phyloP scores from a whole-genome alignment of 345 rosid genomes.

The Erucastrum elatum region DNA sequence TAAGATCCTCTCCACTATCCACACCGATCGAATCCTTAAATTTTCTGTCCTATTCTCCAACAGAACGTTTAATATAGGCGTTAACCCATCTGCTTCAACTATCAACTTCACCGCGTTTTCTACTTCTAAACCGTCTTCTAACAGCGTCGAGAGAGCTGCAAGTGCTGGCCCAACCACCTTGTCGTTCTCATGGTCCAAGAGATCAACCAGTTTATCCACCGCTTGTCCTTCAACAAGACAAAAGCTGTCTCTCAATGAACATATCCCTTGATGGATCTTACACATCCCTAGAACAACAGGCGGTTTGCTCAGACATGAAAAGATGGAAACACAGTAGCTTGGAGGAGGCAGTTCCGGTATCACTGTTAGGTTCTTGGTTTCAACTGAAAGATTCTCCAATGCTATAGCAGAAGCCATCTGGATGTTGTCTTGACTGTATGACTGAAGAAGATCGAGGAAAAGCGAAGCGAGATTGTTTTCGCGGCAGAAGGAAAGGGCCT shows the following conservation, averaged over 20 bases:
- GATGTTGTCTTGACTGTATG: conserved; percentile 69
- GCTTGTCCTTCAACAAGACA: conserved; percentile 91
- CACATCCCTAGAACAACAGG: conserved; percentile 71
- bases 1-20: conserved; percentile 89
- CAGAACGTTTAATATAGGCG: conserved; percentile 64
- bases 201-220: conserved; percentile 80
- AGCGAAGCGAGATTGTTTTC: conserved; percentile 61
- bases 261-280: conserved; percentile 73
- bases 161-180: conserved; percentile 88
- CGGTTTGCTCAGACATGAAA: conserved; percentile 71
- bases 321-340: conserved; percentile 54
- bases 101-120: conserved; percentile 66
- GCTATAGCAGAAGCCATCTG: conserved; percentile 86
- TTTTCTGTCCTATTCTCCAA: conserved; percentile 73
- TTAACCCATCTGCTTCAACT: conserved; percentile 69
- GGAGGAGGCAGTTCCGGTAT: conserved; percentile 75
- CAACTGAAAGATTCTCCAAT: conserved; percentile 83
- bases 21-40: conserved; percentile 70
- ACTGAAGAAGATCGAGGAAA: conserved; percentile 75
- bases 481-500: conserved; percentile 62
- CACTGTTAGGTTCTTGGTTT: conserved; percentile 70
- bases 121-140: conserved; percentile 77
- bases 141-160: conserved; percentile 82
- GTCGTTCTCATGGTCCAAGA: conserved; percentile 83
- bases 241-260: conserved; percentile 75